Evolutionary conservation across 73 alveolate species (phyloP), one percentile per base, ranked within the genome.

Genomic region (Paramecium sexaurelia): DNA sequence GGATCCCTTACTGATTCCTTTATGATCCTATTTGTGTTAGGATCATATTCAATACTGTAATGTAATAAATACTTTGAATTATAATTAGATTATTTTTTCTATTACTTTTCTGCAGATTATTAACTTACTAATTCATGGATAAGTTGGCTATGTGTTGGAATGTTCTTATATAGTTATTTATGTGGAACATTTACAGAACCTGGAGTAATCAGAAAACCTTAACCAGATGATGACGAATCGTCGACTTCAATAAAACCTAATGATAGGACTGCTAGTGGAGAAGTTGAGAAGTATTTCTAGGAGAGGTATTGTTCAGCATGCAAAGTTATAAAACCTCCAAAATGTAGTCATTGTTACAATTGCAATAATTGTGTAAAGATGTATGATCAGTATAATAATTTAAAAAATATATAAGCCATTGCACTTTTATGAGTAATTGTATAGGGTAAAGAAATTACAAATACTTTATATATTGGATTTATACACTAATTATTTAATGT

Each of bases 371-470:
- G 99, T 61, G 97, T 97, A 10, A 86, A 84, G 37, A 95, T 87
- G 61, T 96, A 95, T 84, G 99, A 97, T 83, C 99, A 97, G 41
- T 35, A 35, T 11, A 3, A 5, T n/a, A n/a, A 13, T 43, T 73
- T 33, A 84, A 41, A 55, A 9, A 13, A 41, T 4, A 51, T 10
- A n/a, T 10, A 24, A 92, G 95, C 92, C 99, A 97, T 84, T 96
- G 99, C 90, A 93, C 94, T 26, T 96, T 94, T 85, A 89, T 97
- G 55, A 96, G 97, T 78, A 97, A 97, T 91, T 97, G 99, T 43
- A 95, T 97, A 17, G 99, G 99, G 26, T 93, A 93, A 84, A 96
- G 99, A 93, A 97, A 97, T 94, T 93, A 94, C 68, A 96, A 95
- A 87, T 87, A 87, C 85, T 97, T 97, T 92, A 95, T 95, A 55